These are phyloP conservation scores for Apophysomyces sp. DNA, from an alignment of 371 early-diverging fungal genomes.

Conservation along the genomic window DNA sequence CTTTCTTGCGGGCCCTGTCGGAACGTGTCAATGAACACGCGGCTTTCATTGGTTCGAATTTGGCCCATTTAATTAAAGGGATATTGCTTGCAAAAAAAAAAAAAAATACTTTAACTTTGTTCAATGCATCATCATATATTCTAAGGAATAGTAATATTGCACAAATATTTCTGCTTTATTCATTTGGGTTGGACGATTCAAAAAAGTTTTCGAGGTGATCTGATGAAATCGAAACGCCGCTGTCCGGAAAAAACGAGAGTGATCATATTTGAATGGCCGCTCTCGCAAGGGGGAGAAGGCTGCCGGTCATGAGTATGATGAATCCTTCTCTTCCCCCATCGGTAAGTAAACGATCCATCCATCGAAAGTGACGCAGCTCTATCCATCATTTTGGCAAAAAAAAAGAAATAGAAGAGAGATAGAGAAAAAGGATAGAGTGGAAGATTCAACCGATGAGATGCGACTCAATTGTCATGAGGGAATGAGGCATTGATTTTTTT, in stretches of 20 bases:
- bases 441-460: neutral
- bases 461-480: neutral
- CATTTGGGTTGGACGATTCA: too few species aligned
- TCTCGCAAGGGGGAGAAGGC: slow-evolving; percentile 1
- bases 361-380: neutral
- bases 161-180: too few species aligned
- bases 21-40: too few species aligned
- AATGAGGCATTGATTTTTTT: neutral
- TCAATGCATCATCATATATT: too few species aligned
- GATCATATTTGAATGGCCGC: neutral
- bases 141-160: too few species aligned
- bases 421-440: slow-evolving; percentile 3
- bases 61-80: too few species aligned
- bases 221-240: neutral
- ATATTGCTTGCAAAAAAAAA: too few species aligned
- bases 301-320: neutral
- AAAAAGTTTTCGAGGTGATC: neutral
- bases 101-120: too few species aligned
- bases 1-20: too few species aligned
- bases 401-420: slow-evolving; percentile 1
- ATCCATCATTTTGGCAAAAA: slow-evolving; percentile 2
- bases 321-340: slow-evolving; percentile 3
- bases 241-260: neutral
- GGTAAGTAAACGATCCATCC: slow-evolving; percentile 5
- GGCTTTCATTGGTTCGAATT: too few species aligned